Base-by-base conservation (phyloP, 345 rosid genomes). In the Raphanus raphanistrum region DNA sequence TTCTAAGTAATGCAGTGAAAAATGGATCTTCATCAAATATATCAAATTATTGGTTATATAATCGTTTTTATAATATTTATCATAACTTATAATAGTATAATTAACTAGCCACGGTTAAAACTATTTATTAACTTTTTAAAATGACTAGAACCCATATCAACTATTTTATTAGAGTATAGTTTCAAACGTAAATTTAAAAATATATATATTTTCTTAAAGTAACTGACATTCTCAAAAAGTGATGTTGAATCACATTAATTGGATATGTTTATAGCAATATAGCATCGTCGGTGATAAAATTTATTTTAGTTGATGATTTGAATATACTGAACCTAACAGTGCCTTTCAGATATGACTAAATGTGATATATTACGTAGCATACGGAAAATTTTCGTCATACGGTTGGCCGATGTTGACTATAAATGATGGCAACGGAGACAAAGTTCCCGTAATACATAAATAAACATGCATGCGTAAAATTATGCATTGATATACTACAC, bases 381-480 rank as follows among this genome's bases (percentile, higher is more conserved):
- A 26, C 33, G 11, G n/a, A 48, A 13, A 0, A n/a, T n/a, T 35
- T 48, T 17, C 67, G 8, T 58, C 35, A 67, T 29, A 38, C 33
- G 45, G 35, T 31, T 75, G 72, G 27, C 35, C 26, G 68, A 67
- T 29, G 68, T 31, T 75, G 73, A 67, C 61, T 43, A 16, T 55
- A 38, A 65, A 1, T 38, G 16, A n/a, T 54, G 55, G 45, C n/a
- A 66, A 57, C 9, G 63, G 55, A 48, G 33, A 57, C 11, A 66
- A 21, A 66, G 17, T 32, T 27, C 60, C 78, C 59, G 57, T 57
- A 28, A 38, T 66, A 57, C 60, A 71, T 29, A 31, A 5, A 29
- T 21, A 21, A 68, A 61, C 70, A 76, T 76, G 63, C 74, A 76
- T 61, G 71, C 57, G 63, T 76, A 68, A 69, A 33, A 9, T 26